Conservation (phyloP, 805 yeast species). For the Danielia oregonensis region DNA sequence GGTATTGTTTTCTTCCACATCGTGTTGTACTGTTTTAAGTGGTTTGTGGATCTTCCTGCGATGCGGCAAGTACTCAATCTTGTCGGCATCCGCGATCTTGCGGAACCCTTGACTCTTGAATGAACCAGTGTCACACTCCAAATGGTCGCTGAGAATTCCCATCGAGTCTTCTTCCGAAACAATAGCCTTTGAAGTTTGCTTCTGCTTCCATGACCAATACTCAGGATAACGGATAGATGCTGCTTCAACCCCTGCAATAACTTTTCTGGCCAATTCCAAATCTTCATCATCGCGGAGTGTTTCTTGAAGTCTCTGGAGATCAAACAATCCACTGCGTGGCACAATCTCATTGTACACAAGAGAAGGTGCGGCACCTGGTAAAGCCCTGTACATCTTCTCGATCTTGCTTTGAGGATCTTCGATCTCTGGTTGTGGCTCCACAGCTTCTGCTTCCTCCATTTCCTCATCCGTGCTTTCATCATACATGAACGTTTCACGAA, state of each 20-base stretch:
- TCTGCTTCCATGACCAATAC: slow-evolving; percentile 68
- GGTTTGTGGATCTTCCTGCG: slow-evolving; percentile 67
- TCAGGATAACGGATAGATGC: slow-evolving; percentile 35
- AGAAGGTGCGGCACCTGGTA: slow-evolving; percentile 41
- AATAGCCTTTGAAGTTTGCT: slow-evolving; percentile 23
- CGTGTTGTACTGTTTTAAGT: slow-evolving; percentile 69
- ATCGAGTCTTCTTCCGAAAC: slow-evolving; percentile 24
- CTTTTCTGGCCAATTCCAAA: slow-evolving; percentile 46
- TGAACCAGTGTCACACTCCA: slow-evolving; percentile 51
- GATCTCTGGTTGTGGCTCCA: slow-evolving; percentile 7
- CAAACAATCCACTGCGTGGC: slow-evolving; percentile 24
- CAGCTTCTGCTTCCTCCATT: slow-evolving; percentile 21
- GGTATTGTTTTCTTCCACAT: slow-evolving; percentile 41
- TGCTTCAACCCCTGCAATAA: slow-evolving; percentile 26
- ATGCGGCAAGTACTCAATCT: slow-evolving; percentile 77
- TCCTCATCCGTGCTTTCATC: slow-evolving; percentile 32
- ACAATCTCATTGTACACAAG: slow-evolving; percentile 53
- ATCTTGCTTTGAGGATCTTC: slow-evolving; percentile 27
- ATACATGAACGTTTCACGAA: slow-evolving; percentile 28
- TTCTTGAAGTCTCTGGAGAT: slow-evolving; percentile 48
- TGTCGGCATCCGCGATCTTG: slow-evolving; percentile 69
- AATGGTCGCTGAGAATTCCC: slow-evolving; percentile 25
- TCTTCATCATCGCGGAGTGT: slow-evolving; percentile 76
- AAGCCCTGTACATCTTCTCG: slow-evolving; percentile 47
- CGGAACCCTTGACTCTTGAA: slow-evolving; percentile 71